Evolutionary conservation across 108 stramenopile species (phyloP), one percentile per base, ranked within the genome.

Genomic region (Nitzschia sp.): DNA sequence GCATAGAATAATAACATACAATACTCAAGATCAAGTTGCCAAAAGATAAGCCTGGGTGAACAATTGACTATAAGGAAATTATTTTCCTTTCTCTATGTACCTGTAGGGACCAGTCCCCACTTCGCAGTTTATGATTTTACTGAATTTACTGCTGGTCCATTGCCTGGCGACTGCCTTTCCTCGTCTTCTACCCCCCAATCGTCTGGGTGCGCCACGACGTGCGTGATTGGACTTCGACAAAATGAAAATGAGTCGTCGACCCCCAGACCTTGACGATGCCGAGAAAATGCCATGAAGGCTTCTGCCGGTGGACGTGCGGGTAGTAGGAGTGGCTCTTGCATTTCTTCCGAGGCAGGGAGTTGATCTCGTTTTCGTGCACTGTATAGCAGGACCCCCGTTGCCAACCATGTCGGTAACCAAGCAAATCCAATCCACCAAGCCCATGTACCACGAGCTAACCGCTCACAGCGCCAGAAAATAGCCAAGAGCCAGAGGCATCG

Each of bases 341-440:
- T 19, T 17, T 50, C 28, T 29, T 50, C 46, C 8, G 53, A 29
- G n/a, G 47, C n/a, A 41, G 54, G 55, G 17, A 57, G 28, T 5
- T 19, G n/a, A 36, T 76, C 75, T 45, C 75, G 68, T 65, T 66
- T 64, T 13, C 75, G 75, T 13, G 57, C 61, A 26, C 67, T 50
- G 53, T 76, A 76, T 23, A 76, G 57, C 1, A 70, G 53, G 28
- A 56, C 19, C 8, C 47, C 44, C 1, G 66, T 62, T 3, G 62
- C 30, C 27, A 63, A 15, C 35, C 8, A 38, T 2, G 75, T 71
- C 21, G 75, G 75, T 6, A 21, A 17, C 75, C 75, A 76, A 15
- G 28, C 58, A 58, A 71, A 76, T 22, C 44, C 35, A 35, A 76
- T 58, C 66, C 66, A 70, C 75, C 75, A 76, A 5, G 26, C 32